Evolutionary conservation across 345 rosid genomes (phyloP).

Genomic region (Dovyalis caffra): DNA sequence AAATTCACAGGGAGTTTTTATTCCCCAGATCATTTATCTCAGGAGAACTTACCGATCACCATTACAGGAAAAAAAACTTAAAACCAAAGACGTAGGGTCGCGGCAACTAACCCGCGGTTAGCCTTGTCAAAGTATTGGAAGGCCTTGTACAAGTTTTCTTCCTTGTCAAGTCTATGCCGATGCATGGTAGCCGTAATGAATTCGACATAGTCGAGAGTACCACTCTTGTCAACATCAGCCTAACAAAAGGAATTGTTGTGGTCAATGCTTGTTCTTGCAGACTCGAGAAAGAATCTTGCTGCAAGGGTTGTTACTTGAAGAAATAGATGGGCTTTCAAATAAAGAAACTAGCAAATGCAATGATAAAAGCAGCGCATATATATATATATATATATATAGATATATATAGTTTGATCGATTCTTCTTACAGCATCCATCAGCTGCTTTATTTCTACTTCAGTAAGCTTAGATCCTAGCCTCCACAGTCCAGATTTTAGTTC

Average conservation of each 20-base stretch:
- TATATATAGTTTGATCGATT: neutral
- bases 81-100: neutral
- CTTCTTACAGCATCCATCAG: conserved; percentile 38
- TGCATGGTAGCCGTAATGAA: conserved; percentile 35
- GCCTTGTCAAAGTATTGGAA: conserved; percentile 33
- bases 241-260: neutral
- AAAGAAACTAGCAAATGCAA: neutral
- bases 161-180: conserved; percentile 28
- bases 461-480: conserved; percentile 31
- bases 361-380: neutral
- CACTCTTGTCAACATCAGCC: conserved; percentile 33
- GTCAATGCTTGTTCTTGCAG: neutral
- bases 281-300: neutral
- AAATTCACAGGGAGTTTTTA: no score
- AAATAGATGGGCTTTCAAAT: no score
- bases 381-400: no score
- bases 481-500: conserved; percentile 34
- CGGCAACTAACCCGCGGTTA: conserved; percentile 21
- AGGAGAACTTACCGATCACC: no score
- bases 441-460: conserved; percentile 28
- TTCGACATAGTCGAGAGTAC: conserved; percentile 27
- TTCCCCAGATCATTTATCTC: no score
- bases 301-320: neutral
- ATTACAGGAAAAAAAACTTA: neutral
- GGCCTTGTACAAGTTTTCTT: conserved; percentile 28